Conservation (phyloP, 2,329 filamentous ascomycete genomes). For the Colletotrichum lini region DNA sequence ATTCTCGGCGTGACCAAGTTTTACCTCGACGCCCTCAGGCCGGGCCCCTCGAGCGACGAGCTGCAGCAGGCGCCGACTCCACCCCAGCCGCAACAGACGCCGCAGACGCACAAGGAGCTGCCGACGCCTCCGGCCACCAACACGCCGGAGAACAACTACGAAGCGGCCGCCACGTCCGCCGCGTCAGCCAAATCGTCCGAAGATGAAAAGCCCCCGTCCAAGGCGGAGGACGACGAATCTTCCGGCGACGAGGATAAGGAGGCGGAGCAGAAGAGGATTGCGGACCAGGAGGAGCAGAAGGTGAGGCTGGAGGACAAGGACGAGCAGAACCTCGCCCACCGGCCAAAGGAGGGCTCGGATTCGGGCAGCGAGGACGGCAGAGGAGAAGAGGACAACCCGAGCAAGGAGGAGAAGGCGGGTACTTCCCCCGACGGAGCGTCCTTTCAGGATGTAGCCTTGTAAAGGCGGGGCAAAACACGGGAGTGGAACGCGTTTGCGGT, state of each 20-base stretch:
- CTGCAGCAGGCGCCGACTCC: conserved; percentile 46
- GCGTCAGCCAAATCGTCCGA: conserved; percentile 34
- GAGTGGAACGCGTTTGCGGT: conserved; percentile 2
- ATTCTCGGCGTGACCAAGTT: conserved; percentile 96
- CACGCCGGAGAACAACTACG: conserved; percentile 47
- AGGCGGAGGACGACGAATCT: conserved; percentile 47
- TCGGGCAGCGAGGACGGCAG: conserved; percentile 47
- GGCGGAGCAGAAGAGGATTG: conserved; percentile 55
- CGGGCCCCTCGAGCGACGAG: conserved; percentile 57
- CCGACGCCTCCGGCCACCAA: conserved; percentile 46
- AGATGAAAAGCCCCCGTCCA: conserved; percentile 42
- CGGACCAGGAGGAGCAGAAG: conserved; percentile 67
- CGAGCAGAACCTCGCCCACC: conserved; percentile 67
- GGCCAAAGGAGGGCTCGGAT: conserved; percentile 52
- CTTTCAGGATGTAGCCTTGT: conserved; percentile 77
- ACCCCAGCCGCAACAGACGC: conserved; percentile 43
- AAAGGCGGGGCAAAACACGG: conserved; percentile 40
- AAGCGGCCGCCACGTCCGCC: conserved; percentile 39
- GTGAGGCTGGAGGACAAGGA: conserved; percentile 69
- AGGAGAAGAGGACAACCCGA: conserved; percentile 51
- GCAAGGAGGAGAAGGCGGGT: conserved; percentile 55
- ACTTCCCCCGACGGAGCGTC: conserved; percentile 69
- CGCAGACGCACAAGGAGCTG: conserved; percentile 53
- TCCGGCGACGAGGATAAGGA: conserved; percentile 50
- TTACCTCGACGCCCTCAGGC: conserved; percentile 85